These are phyloP conservation scores for Aspergillus fijiensis DNA, from an alignment of 2,329 filamentous ascomycete species.

Conservation along the genomic window DNA sequence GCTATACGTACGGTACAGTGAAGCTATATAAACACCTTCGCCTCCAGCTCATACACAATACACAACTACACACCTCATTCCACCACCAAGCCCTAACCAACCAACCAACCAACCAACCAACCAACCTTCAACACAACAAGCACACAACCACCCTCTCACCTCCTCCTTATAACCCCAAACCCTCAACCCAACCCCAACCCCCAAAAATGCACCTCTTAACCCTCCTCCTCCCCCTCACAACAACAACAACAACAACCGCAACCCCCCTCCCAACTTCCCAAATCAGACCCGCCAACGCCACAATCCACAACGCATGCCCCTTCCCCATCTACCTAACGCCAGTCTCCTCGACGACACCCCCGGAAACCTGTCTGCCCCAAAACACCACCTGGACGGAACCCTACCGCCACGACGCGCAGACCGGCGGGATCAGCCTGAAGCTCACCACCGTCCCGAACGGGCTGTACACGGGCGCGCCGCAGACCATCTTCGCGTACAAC, in stretches of 20 bases:
- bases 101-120: too few species aligned
- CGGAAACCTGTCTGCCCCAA: conserved; percentile 24
- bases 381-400: conserved; percentile 33
- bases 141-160: too few species aligned
- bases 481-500: conserved; percentile 47
- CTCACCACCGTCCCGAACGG: conserved; percentile 37
- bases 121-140: too few species aligned
- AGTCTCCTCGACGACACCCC: conserved; percentile 26
- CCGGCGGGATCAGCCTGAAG: conserved; percentile 46
- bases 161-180: too few species aligned
- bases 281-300: conserved; percentile 22
- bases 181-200: too few species aligned
- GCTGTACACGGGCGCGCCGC: conserved; percentile 33
- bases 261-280: background rate
- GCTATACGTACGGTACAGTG: too few species aligned
- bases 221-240: conserved; percentile 6
- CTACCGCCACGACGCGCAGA: conserved; percentile 34
- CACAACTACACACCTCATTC: too few species aligned
- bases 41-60: too few species aligned
- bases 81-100: too few species aligned
- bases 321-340: conserved; percentile 40
- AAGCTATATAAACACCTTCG: too few species aligned
- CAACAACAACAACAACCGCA: background rate
- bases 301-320: conserved; percentile 37
- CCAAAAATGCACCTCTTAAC: background rate